These are phyloP conservation scores for Fomes fomentarius DNA, from an alignment of 1,284 basidiomycete genomes.

Conservation along the genomic window DNA sequence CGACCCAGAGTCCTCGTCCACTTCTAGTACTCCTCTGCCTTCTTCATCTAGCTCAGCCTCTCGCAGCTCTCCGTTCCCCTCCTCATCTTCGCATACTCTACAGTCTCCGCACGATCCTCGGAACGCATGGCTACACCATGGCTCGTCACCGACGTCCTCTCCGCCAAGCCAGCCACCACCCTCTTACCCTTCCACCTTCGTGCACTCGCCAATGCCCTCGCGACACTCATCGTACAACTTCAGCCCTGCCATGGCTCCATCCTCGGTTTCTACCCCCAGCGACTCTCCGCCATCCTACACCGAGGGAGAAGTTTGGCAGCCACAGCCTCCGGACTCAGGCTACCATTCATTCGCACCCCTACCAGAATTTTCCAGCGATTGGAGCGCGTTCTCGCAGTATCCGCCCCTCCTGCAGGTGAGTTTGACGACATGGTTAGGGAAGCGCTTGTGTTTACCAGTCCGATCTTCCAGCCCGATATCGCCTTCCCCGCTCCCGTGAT, in stretches of 20 bases:
- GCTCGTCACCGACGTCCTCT: conserved; percentile 61
- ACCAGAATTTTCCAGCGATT: conserved; percentile 1
- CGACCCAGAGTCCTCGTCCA: conserved; percentile 4
- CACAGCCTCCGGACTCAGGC: background rate
- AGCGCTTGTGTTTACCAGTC: background rate
- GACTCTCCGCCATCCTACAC: conserved; percentile 19
- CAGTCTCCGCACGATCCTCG: conserved; percentile 21
- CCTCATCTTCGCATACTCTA: background rate
- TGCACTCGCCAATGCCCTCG: conserved; percentile 2
- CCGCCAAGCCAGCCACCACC: conserved; percentile 52
- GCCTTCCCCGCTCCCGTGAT: background rate
- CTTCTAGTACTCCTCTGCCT: conserved; percentile 5
- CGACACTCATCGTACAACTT: conserved; percentile 2
- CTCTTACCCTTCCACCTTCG: conserved; percentile 6
- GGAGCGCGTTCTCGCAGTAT: conserved; percentile 3
- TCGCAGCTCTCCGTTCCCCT: conserved; percentile 1
- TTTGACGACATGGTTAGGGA: background rate
- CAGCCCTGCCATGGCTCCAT: background rate
- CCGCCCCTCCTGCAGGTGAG: conserved; percentile 1
- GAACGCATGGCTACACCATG: conserved; percentile 63
- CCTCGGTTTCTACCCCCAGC: conserved; percentile 7
- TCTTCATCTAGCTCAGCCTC: conserved; percentile 3
- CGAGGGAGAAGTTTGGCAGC: conserved; percentile 10
- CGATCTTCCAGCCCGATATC: background rate
- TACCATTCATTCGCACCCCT: conserved; percentile 1